A percentile compares a stretch with the other conserved stretches of the same genome.
Conservation (phyloP, 495 filamentous ascomycete species). For the Podospora conica region DNA sequence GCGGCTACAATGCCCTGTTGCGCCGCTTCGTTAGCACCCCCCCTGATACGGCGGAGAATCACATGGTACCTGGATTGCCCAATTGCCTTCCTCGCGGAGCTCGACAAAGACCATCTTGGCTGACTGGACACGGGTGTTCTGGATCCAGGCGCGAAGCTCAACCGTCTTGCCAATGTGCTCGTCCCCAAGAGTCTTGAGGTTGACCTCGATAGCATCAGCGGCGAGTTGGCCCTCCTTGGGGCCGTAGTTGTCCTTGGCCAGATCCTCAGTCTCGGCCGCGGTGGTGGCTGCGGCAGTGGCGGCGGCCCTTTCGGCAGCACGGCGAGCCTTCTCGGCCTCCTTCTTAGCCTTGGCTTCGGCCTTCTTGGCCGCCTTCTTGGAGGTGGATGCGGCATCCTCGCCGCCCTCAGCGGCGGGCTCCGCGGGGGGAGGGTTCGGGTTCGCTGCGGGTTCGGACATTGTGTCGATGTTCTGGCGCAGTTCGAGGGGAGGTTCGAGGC, state of each 20-base stretch:
- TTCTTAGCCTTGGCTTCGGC: conserved; percentile 50
- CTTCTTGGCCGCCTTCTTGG: conserved; percentile 54
- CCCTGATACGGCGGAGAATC: not conserved
- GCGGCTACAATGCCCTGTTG: conserved; percentile 59
- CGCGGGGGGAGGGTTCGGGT: conserved; percentile 18
- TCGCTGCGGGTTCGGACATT: conserved; percentile 22
- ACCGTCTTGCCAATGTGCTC: conserved; percentile 67
- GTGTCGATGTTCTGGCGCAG: not conserved
- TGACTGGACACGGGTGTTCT: conserved; percentile 81
- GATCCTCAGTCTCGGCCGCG: conserved; percentile 57
- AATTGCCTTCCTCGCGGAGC: conserved; percentile 70
- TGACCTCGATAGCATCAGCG: conserved; percentile 35
- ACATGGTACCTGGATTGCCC: conserved; percentile 50
- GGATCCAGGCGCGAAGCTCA: conserved; percentile 73
- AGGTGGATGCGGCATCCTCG: conserved; percentile 25
- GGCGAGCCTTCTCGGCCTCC: conserved; percentile 46
- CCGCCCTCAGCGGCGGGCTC: conserved; percentile 16
- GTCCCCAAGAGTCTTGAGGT: conserved; percentile 49
- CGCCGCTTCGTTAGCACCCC: not conserved
- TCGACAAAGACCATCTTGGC: conserved; percentile 91
- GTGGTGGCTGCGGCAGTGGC: conserved; percentile 38
- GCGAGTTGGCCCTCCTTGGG: conserved; percentile 31
- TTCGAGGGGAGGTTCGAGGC: not conserved
- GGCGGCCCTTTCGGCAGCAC: conserved; percentile 46
- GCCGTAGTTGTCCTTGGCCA: conserved; percentile 66